phyloP scores from a whole-genome alignment of 2,329 filamentous ascomycete genomes.

The Fonsecaea nubica region DNA sequence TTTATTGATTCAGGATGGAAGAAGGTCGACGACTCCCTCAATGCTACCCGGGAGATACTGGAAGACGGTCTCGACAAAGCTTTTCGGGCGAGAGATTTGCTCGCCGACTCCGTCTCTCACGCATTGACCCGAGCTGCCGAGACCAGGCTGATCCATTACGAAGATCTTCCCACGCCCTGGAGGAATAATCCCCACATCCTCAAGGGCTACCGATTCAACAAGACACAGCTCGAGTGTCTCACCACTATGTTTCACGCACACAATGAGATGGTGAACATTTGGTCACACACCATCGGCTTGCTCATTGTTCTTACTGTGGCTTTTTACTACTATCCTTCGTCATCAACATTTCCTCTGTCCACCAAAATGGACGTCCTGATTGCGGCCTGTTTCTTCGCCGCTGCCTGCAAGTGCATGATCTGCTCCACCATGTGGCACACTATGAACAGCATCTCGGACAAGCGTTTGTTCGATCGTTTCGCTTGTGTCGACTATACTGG shows the following conservation, averaged over 20 bases:
- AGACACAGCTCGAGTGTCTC: conserved; percentile 88
- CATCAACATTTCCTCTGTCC: conserved; percentile 82
- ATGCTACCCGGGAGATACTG: conserved; percentile 75
- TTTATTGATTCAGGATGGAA: conserved; percentile 80
- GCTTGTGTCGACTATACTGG: conserved; percentile 98
- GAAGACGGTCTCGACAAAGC: conserved; percentile 83
- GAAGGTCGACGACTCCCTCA: conserved; percentile 79
- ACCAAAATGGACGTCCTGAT: conserved; percentile 89
- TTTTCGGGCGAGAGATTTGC: conserved; percentile 77
- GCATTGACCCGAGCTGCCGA: conserved; percentile 78
- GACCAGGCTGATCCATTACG: conserved; percentile 82
- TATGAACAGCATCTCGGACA: conserved; percentile 94
- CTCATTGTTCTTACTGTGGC: conserved; percentile 84
- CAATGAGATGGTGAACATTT: conserved; percentile 97
- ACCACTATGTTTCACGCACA: conserved; percentile 81
- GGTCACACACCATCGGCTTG: conserved; percentile 92
- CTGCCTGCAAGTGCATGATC: conserved; percentile 89
- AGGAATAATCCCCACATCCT: conserved; percentile 92
- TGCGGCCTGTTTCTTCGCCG: conserved; percentile 93
- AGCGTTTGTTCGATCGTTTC: conserved; percentile 88
- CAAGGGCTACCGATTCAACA: conserved; percentile 89
- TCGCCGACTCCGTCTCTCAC: conserved; percentile 83
- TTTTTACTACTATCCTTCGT: conserved; percentile 94
- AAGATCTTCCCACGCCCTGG: conserved; percentile 91
- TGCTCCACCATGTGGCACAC: conserved; percentile 98